Conservation (phyloP, 495 filamentous ascomycete species). For the Hypoxylon fragiforme region DNA sequence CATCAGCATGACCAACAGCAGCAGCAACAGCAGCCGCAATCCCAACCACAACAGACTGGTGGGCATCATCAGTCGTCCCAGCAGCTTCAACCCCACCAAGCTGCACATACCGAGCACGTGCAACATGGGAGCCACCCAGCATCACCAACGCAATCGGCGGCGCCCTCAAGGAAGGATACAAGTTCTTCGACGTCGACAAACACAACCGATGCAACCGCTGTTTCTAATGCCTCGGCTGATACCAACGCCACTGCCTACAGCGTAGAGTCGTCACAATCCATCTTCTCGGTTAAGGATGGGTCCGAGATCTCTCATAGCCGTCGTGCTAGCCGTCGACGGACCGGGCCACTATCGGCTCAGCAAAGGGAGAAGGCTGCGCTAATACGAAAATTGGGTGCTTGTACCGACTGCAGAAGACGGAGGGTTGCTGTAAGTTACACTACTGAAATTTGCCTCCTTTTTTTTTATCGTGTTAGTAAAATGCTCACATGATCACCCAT, state of each 20-base stretch:
- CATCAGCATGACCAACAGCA: slow-evolving; percentile 37
- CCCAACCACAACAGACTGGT: slow-evolving; percentile 11
- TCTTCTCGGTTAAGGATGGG: slow-evolving; percentile 54
- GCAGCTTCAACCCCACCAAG: slow-evolving; percentile 34
- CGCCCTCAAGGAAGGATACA: slow-evolving; percentile 52
- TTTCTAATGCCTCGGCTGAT: slow-evolving; percentile 44
- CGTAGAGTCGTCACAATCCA: slow-evolving; percentile 49
- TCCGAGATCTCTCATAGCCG: slow-evolving; percentile 48
- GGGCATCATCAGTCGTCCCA: slow-evolving; percentile 35
- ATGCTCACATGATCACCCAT: slow-evolving; percentile 33
- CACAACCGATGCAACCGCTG: slow-evolving; percentile 41
- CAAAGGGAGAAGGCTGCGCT: slow-evolving; percentile 53
- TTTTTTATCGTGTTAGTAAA: slow-evolving; percentile 6
- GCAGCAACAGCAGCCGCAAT: slow-evolving; percentile 28
- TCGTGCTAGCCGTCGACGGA: slow-evolving; percentile 50
- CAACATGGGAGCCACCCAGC: slow-evolving; percentile 38
- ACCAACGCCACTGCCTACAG: slow-evolving; percentile 49
- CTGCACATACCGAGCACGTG: slow-evolving; percentile 36
- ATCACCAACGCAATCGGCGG: slow-evolving; percentile 42
- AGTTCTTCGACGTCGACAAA: slow-evolving; percentile 51
- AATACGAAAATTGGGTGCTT: slow-evolving; percentile 55
- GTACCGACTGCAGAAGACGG: slow-evolving; percentile 50
- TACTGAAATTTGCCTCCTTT: slow-evolving; percentile 15
- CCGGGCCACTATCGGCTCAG: slow-evolving; percentile 49
- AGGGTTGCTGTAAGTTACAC: slow-evolving; percentile 52